Evolutionary conservation across 129 eudicot genomes (phyloP).

Genomic region (Oenanthe sinensis): DNA sequence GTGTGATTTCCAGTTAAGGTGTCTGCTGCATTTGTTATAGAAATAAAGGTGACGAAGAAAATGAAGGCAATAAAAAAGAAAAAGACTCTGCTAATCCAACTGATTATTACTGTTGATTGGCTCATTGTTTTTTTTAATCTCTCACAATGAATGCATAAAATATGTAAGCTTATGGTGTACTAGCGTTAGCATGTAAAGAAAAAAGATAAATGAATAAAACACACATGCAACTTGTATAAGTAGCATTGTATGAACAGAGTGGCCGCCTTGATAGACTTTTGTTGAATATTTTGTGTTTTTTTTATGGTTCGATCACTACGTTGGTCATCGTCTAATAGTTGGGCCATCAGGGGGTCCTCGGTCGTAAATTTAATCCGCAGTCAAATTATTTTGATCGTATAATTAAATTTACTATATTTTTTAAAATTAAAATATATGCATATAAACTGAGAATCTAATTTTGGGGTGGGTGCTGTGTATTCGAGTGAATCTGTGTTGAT

Average conservation of each 20-base stretch:
- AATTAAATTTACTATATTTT: too few relatives aligned
- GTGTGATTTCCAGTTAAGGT: not conserved
- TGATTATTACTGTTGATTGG: not conserved
- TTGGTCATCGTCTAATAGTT: too few relatives aligned
- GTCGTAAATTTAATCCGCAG: too few relatives aligned
- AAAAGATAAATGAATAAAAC: not conserved
- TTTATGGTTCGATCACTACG: not conserved
- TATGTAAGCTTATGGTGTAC: not conserved
- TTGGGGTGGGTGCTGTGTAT: too few relatives aligned
- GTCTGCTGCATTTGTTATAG: not conserved
- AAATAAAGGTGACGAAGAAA: not conserved
- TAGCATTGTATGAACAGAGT: not conserved
- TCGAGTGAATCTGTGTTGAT: too few relatives aligned
- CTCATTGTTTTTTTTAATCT: not conserved
- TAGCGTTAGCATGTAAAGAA: not conserved
- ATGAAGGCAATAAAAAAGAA: not conserved
- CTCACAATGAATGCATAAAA: not conserved
- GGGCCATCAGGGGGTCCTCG: too few relatives aligned
- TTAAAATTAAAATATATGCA: too few relatives aligned
- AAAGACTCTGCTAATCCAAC: not conserved
- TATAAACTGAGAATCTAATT: too few relatives aligned
- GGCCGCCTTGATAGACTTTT: not conserved
- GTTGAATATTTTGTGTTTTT: not conserved
- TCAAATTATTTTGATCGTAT: too few relatives aligned
- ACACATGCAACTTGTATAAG: not conserved